Evolutionary conservation across 2,329 filamentous ascomycete species (phyloP), one percentile per base, ranked within the genome.

Genomic region (Aspergillus jensenii): DNA sequence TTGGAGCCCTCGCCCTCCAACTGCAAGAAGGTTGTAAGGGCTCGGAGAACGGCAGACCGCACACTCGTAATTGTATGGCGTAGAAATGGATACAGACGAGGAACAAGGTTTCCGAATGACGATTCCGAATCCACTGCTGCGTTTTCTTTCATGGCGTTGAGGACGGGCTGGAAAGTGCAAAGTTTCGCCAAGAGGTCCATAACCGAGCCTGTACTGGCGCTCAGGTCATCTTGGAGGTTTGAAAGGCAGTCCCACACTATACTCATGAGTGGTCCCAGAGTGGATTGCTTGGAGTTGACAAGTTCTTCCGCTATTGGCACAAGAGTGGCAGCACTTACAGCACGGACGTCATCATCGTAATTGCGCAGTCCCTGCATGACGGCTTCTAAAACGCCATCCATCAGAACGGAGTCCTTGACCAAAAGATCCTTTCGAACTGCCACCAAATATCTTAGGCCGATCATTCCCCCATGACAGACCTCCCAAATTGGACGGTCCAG

Each of bases 181-280:
- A 99, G 85, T 59, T 95, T 98, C 14, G 96, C 95, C 17, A 99
- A 82, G 41, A 99, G 84, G 73, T 99, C 96, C 96, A 99, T 99
- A 55, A 99, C 96, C 56, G 92, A 96, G 48, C 95, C 95, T 9
- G 96, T 99, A 73, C 95, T 98, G 4, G 95, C 95, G 73, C 93
- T 98, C 17, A 99, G 82, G 71, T 99, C 95, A 71, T 99, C 95
- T 63, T 93, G 93, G n/a, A 99, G 81, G 71, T 96, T 96, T 3
- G 93, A 96, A 23, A 99, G 81, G 78, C 95, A 98, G 69, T 96
- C 90, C 95, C 95, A 99, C 27, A 99, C 93, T 59, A 98, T 96
- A 70, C 90, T 89, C 74, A 97, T 96, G 40, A 99, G 85, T 31
- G 84, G 83, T 61, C 93, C 87, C 33, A 99, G 82, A 44, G 91